Conservation (phyloP, 2,329 filamentous ascomycete species). For the Colletotrichum neosansevieriae region DNA sequence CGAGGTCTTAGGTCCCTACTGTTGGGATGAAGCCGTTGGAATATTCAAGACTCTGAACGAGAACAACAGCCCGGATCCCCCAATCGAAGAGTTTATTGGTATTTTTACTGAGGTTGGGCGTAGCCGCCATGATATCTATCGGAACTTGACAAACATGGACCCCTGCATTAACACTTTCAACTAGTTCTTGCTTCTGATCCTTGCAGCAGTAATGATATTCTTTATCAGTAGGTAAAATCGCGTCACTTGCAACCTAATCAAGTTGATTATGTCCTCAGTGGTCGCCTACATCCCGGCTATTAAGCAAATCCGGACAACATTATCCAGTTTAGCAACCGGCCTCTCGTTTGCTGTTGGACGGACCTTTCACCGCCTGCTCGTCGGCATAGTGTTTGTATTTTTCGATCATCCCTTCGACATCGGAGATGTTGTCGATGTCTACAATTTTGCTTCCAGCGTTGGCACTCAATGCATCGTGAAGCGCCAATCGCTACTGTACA, state of each 20-base stretch:
- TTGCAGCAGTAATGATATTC: conserved; percentile 45
- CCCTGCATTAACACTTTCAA: conserved; percentile 49
- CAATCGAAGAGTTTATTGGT: conserved; percentile 46
- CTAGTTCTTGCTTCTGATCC: conserved; percentile 44
- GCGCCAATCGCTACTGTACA: conserved; percentile 50
- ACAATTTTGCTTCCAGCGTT: conserved; percentile 48
- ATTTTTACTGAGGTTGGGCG: conserved; percentile 45
- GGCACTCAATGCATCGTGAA: conserved; percentile 44
- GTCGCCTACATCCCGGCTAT: conserved; percentile 44
- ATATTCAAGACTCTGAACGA: conserved; percentile 42
- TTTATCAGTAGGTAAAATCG: conserved; percentile 42
- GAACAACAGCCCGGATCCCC: conserved; percentile 45
- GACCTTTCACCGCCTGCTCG: conserved; percentile 77
- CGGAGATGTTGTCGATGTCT: conserved; percentile 77
- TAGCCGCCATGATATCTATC: conserved; percentile 45
- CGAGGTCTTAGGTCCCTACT: conserved; percentile 46
- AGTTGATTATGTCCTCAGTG: conserved; percentile 26
- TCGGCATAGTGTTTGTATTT: conserved; percentile 78
- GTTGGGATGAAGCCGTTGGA: conserved; percentile 42
- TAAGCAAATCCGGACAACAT: conserved; percentile 46
- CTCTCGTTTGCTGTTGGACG: conserved; percentile 80
- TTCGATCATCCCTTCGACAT: conserved; percentile 81
- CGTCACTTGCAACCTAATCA: background rate
- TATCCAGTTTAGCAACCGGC: conserved; percentile 53
- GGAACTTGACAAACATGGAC: conserved; percentile 45